Percentiles rank a stretch among this genome's conserved stretches.
phyloP scores from a whole-genome alignment of 176 grass and related monocot species.

The Tillandsia fasciculata region DNA sequence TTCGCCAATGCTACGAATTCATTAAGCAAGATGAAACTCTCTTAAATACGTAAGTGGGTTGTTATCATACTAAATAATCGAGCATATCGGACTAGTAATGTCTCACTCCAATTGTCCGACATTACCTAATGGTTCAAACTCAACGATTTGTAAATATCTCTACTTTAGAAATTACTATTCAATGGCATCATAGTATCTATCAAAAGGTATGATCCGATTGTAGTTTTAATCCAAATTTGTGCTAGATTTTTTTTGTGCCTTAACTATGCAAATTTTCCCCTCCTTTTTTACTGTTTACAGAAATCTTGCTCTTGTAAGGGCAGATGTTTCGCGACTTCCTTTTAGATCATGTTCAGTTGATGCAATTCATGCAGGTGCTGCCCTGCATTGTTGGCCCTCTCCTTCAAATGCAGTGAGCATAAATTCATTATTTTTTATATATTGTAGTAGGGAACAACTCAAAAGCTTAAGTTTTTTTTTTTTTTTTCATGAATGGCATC shows the following conservation, averaged over 20 bases:
- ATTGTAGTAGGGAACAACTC: not conserved
- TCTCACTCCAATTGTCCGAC: not conserved
- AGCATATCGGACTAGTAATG: not conserved
- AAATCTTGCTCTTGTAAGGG: constrained; percentile 85
- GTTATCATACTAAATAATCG: constrained; percentile 13
- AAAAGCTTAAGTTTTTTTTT: constrained; percentile 6
- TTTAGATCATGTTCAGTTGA: constrained; percentile 81
- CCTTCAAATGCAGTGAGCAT: constrained; percentile 73
- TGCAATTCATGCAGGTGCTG: constrained; percentile 87
- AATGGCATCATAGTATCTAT: no score
- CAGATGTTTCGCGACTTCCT: constrained; percentile 90
- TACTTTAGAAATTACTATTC: no score
- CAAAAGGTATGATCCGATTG: no score
- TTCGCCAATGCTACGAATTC: constrained; percentile 85
- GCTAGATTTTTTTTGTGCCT: not conserved
- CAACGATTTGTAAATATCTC: no score
- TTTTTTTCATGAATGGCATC: not conserved
- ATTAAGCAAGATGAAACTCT: constrained; percentile 67
- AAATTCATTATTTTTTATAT: not conserved
- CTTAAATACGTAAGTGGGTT: constrained; percentile 45
- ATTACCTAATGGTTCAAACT: no score
- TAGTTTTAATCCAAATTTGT: not conserved
- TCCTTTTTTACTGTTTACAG: constrained; percentile 26
- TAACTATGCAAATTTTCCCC: not conserved
- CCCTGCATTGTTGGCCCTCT: constrained; percentile 94